Conservation (phyloP, 768 basidiomycete genomes). For the Naematelia aurantialba region DNA sequence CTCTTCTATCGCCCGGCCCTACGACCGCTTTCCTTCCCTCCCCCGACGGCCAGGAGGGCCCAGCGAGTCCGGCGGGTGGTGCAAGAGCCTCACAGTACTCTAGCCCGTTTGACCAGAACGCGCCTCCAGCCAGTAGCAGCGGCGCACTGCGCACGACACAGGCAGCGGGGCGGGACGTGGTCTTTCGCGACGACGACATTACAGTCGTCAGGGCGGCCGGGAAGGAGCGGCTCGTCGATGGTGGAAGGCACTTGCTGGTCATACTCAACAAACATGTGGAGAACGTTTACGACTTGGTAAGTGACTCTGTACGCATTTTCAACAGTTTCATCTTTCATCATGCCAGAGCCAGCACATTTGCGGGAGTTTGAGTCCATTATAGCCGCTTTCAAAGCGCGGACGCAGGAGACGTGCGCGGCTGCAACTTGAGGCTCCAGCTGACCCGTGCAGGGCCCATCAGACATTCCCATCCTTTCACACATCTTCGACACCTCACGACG, state of each 20-base stretch:
- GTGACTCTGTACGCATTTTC: slow-evolving; percentile 14
- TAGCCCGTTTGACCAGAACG: not conserved
- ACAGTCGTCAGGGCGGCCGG: slow-evolving; percentile 31
- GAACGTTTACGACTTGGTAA: slow-evolving; percentile 39
- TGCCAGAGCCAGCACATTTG: no score
- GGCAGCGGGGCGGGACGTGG: slow-evolving; percentile 20
- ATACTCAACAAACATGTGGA: slow-evolving; percentile 38
- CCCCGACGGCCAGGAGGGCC: no score
- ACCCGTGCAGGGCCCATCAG: slow-evolving; percentile 28
- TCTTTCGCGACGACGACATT: slow-evolving; percentile 32
- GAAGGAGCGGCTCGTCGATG: slow-evolving; percentile 28
- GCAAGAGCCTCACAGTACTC: no score
- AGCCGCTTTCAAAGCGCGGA: no score
- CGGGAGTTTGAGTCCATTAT: no score
- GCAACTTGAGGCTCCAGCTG: not conserved
- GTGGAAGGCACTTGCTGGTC: slow-evolving; percentile 35
- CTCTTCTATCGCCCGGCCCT: not conserved
- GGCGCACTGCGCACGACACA: no score
- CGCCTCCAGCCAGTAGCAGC: no score
- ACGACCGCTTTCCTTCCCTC: not conserved
- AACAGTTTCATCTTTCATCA: no score
- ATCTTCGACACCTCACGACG: slow-evolving; percentile 26
- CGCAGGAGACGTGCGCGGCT: not conserved
- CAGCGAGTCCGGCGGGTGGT: no score
- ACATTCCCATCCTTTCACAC: slow-evolving; percentile 35